Evolutionary conservation across 2,329 filamentous ascomycete genomes (phyloP), one percentile per base, ranked within the genome.

Genomic region (Curvularia spicifera): DNA sequence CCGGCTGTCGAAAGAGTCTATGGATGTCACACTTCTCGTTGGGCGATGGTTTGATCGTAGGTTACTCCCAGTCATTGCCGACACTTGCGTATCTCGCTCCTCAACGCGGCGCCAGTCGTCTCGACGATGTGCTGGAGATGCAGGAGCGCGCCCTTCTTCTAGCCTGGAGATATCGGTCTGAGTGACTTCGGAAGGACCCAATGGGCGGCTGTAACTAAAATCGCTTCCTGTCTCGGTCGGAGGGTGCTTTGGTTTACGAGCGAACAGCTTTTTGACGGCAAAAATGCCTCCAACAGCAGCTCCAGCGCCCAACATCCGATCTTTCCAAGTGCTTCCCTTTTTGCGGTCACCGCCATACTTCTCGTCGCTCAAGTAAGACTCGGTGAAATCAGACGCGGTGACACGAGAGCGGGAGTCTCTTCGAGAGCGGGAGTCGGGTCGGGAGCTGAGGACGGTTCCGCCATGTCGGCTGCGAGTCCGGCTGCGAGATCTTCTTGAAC

Each of bases 191-290:
- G 78, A 77, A 20, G 78, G 81, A 18, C 78, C 81, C 33, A 83
- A 76, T 13, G 84, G 83, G 40, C 80, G 82, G 35, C 77, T 78
- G 66, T 86, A 86, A 45, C 81, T 81, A 10, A 82, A 80, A 51
- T 83, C 82, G 31, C 82, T 81, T 54, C 83, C 81, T 37, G 83
- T 80, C 60, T 87, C 83, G 6, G 73, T 78, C 70, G 65, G 64
- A 20, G 71, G 57, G 28, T 63, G 69, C 55, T 70, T 75, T 26
- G 81, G 80, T 44, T 84, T 84, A 18, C 79, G 76, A 53, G 83
- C 81, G 44, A 88, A 91, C 12, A 86, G 87, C 62, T 85, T 90
- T 75, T 71, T 77, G 29, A 76, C 45, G 3, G 71, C 74, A 33
- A 78, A 79, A n/a, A 81, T 70, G 9, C 79, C 75, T 24, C 76